phyloP scores from a whole-genome alignment of 2,329 filamentous ascomycete genomes.

The Epichloe sylvatica region DNA sequence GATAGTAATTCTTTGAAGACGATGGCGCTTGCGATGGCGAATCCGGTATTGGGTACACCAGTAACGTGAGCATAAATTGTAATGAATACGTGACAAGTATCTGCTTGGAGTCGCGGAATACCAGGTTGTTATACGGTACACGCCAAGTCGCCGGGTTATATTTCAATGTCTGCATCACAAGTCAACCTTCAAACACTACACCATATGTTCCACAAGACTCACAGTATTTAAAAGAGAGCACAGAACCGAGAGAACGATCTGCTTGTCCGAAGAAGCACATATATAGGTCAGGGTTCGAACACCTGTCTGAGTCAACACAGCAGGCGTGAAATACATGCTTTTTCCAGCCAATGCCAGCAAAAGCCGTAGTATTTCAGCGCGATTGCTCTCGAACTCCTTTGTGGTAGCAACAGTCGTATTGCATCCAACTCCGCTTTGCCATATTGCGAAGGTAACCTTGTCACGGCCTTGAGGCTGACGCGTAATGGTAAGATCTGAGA shows the following conservation, averaged over 20 bases:
- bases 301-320: conserved; percentile 65
- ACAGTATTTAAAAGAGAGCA: conserved; percentile 93
- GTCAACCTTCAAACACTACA: conserved; percentile 1
- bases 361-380: conserved; percentile 76
- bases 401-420: conserved; percentile 78
- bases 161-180: conserved; percentile 58
- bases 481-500: conserved; percentile 75
- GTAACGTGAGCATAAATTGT: conserved; percentile 72
- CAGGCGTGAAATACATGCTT: conserved; percentile 83
- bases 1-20: conserved; percentile 73
- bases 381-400: conserved; percentile 85
- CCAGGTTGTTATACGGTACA: conserved; percentile 83
- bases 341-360: conserved; percentile 77
- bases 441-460: conserved; percentile 86
- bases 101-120: conserved; percentile 83
- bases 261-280: conserved; percentile 77
- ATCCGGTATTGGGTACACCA: conserved; percentile 82
- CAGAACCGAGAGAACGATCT: conserved; percentile 74
- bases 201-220: conserved; percentile 19
- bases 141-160: conserved; percentile 92
- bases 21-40: conserved; percentile 44
- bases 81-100: conserved; percentile 83
- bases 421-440: conserved; percentile 95
- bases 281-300: conserved; percentile 79
- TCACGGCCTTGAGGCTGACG: conserved; percentile 53